Conservation (phyloP, 768 basidiomycete genomes). For the Tricholoma matsutake region DNA sequence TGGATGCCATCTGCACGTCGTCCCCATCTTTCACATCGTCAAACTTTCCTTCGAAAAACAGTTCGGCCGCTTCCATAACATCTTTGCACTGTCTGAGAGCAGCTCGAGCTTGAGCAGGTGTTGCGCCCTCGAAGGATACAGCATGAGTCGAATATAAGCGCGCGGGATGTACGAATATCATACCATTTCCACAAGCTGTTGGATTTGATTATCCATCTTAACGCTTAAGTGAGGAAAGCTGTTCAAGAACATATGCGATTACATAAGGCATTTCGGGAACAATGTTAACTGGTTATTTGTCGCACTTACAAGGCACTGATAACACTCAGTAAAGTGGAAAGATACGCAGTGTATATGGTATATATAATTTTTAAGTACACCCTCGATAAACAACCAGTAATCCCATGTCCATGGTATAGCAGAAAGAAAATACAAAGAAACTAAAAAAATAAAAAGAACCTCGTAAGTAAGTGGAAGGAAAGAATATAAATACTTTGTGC, state of each 20-base stretch:
- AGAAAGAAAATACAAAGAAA: constrained; percentile 4
- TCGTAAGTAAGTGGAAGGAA: constrained; percentile 7
- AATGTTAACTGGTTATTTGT: not conserved
- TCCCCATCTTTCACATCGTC: constrained; percentile 65
- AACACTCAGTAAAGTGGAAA: not conserved
- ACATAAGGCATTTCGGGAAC: not conserved
- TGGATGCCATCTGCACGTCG: constrained; percentile 45
- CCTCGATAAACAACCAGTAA: constrained; percentile 4
- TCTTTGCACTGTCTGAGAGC: constrained; percentile 81
- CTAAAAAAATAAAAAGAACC: not conserved
- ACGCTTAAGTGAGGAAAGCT: not conserved
- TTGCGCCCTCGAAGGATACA: constrained; percentile 63
- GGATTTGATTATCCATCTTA: constrained; percentile 48
- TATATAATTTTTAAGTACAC: constrained; percentile 6
- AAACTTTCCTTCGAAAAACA: constrained; percentile 81
- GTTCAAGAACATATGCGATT: not conserved
- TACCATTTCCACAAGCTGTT: constrained; percentile 57
- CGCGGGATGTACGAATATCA: constrained; percentile 6
- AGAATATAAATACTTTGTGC: not conserved
- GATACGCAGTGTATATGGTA: constrained; percentile 7
- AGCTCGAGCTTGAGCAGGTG: constrained; percentile 73
- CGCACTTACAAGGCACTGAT: not conserved
- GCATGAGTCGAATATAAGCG: constrained; percentile 8
- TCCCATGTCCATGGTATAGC: not conserved
- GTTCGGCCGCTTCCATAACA: constrained; percentile 90